Conservation (phyloP, 2,329 filamentous ascomycete genomes). For the Berkeleyomyces basicola region DNA sequence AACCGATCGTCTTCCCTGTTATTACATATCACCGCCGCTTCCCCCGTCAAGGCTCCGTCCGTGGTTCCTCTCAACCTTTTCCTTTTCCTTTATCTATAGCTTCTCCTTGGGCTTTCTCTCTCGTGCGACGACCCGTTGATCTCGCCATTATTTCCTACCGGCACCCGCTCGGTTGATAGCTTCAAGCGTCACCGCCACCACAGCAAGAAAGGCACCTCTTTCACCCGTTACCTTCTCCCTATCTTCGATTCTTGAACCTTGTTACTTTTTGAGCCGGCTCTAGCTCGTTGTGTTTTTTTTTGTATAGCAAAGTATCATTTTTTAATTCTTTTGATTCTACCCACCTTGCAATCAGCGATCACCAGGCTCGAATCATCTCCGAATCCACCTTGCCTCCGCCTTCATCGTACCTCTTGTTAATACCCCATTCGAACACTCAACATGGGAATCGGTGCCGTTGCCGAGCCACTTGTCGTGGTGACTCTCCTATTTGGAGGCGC, state of each 20-base stretch:
- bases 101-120: neutral
- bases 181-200: neutral
- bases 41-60: neutral
- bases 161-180: neutral
- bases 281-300: neutral
- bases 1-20: neutral
- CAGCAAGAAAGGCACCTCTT: neutral
- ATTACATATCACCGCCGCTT: constrained; percentile 3
- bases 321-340: neutral
- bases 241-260: neutral
- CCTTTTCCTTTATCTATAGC: neutral
- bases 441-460: constrained; percentile 26
- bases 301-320: constrained; percentile 1
- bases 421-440: constrained; percentile 3
- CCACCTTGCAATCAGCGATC: neutral
- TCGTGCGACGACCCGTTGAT: neutral
- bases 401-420: neutral
- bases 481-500: constrained; percentile 28
- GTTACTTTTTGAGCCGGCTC: neutral
- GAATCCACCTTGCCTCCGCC: neutral
- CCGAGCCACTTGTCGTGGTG: constrained; percentile 27
- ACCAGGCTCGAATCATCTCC: neutral
- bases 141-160: neutral
- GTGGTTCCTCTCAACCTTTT: neutral
- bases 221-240: neutral